phyloP scores from a whole-genome alignment of 768 basidiomycete genomes.

The Pleurotus tuber-regium region DNA sequence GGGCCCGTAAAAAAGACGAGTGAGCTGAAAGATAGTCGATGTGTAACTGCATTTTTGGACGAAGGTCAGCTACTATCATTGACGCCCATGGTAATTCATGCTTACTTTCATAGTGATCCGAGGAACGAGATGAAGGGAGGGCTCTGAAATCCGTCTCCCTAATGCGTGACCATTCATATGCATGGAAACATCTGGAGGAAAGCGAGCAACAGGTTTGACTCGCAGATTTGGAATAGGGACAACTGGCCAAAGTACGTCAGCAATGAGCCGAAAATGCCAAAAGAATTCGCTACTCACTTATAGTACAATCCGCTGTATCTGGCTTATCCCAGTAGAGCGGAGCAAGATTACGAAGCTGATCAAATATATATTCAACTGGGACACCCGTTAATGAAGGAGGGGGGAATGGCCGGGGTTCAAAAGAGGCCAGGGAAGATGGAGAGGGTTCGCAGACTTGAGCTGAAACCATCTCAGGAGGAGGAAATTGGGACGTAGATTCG shows the following conservation, averaged over 20 bases:
- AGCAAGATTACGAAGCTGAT: slow-evolving; percentile 66
- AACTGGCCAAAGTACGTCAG: slow-evolving; percentile 31
- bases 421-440: slow-evolving; percentile 32
- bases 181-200: slow-evolving; percentile 30
- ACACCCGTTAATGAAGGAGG: slow-evolving; percentile 60
- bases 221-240: slow-evolving; percentile 46
- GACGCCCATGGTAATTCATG: slow-evolving; percentile 7
- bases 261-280: slow-evolving; percentile 8
- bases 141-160: slow-evolving; percentile 51
- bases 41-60: slow-evolving; percentile 53
- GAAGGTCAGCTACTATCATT: not conserved
- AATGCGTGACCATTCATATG: slow-evolving; percentile 40
- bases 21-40: slow-evolving; percentile 81
- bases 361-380: slow-evolving; percentile 70
- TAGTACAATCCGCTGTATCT: slow-evolving; percentile 77
- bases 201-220: slow-evolving; percentile 25
- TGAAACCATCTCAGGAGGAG: slow-evolving; percentile 18
- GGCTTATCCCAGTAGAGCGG: slow-evolving; percentile 71
- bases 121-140: slow-evolving; percentile 45
- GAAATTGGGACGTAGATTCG: slow-evolving; percentile 24
- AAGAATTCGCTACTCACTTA: slow-evolving; percentile 42
- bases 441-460: slow-evolving; percentile 27
- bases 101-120: slow-evolving; percentile 64
- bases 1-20: slow-evolving; percentile 66
- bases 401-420: slow-evolving; percentile 59